These are phyloP conservation scores for Handroanthus guayacan DNA, from an alignment of 257 asterid genomes.

Conservation along the genomic window DNA sequence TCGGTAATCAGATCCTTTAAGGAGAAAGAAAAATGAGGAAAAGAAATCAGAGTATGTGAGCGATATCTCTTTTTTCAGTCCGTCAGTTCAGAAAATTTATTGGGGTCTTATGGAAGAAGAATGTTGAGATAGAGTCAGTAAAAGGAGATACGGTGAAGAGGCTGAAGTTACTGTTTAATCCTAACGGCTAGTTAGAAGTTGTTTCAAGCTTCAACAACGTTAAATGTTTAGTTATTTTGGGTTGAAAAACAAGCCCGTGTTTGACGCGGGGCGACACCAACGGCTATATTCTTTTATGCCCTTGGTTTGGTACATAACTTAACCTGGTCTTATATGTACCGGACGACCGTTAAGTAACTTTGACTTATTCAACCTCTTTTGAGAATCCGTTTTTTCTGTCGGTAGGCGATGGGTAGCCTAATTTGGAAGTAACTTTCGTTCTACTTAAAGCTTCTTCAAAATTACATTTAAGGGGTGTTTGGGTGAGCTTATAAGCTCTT, in stretches of 20 bases:
- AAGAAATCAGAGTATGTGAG: background rate
- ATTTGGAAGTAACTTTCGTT: too few species aligned
- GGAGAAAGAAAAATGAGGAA: background rate
- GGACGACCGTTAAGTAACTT: constrained; percentile 34
- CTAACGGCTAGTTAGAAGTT: constrained; percentile 50
- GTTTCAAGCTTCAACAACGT: constrained; percentile 3
- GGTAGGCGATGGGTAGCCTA: background rate
- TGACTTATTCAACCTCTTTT: constrained; percentile 25
- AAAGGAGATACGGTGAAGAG: background rate
- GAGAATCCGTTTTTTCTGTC: constrained; percentile 25
- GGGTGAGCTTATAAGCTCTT: too few species aligned
- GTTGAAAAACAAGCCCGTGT: constrained; percentile 45
- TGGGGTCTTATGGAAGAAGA: constrained; percentile 31
- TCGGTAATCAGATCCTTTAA: constrained; percentile 7
- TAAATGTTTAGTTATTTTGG: background rate
- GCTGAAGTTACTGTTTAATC: constrained; percentile 22
- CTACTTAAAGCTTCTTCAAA: too few species aligned
- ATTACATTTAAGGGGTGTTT: too few species aligned
- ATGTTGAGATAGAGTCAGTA: background rate
- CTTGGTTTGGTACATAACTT: background rate
- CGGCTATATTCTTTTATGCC: constrained; percentile 53
- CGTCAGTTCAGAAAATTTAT: constrained; percentile 36
- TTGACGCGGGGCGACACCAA: constrained; percentile 50
- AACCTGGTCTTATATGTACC: constrained; percentile 8
- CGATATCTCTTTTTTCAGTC: background rate